Evolutionary conservation across 108 stramenopile species (phyloP).

Genomic region (Hondaea fermentalgiana): DNA sequence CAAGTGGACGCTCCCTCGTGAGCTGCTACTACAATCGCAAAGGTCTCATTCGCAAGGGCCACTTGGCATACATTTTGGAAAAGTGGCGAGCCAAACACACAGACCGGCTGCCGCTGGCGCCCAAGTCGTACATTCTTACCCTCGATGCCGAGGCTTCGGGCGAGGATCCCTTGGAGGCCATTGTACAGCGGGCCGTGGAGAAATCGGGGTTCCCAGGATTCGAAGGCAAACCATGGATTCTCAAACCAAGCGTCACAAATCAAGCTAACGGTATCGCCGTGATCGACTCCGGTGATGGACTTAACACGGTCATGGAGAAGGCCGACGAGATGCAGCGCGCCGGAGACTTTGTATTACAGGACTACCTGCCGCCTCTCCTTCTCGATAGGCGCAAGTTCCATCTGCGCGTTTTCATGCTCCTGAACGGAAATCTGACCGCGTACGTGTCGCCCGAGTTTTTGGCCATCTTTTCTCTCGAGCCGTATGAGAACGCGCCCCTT

Average conservation of each 20-base stretch:
- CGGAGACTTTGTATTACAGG: background rate
- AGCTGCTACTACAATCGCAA: constrained; percentile 17
- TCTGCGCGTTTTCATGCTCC: background rate
- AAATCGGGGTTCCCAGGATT: background rate
- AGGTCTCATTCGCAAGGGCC: background rate
- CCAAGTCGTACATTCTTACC: constrained; percentile 11
- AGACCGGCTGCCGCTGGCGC: background rate
- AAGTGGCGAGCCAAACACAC: background rate
- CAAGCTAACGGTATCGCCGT: background rate
- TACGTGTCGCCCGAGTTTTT: background rate
- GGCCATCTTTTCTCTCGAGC: background rate
- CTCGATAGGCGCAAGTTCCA: background rate
- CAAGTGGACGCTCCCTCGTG: background rate
- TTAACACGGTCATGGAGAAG: background rate
- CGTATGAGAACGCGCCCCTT: background rate
- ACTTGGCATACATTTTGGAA: constrained; percentile 10
- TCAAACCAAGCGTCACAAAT: constrained; percentile 10
- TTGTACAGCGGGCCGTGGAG: background rate
- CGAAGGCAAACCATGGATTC: background rate
- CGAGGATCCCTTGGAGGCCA: background rate
- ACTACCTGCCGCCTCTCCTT: background rate
- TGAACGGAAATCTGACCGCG: background rate
- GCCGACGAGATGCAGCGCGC: constrained; percentile 16
- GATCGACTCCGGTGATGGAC: background rate
- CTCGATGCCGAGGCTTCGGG: background rate